Evolutionary conservation across 176 grass and related monocot species (phyloP), one percentile per base, ranked within the genome.

Genomic region (Oryza nivara): DNA sequence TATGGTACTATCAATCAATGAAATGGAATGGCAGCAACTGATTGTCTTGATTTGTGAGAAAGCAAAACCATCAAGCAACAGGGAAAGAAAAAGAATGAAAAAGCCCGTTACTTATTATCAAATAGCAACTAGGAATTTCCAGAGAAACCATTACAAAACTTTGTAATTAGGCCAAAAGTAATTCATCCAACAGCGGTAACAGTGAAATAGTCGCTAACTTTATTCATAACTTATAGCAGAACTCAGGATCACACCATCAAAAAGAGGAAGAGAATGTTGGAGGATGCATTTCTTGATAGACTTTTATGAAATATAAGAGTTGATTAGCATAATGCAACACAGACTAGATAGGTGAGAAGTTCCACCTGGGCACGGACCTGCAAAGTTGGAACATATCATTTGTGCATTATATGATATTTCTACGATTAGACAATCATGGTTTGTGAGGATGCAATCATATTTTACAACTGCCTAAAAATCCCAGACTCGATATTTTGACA

Each of bases 41-140:
- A 26, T 11, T 22, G 67, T 77, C 48, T 69, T 72, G n/a, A 72
- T 65, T 3, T 49, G 43, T 34, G 72, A 78, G 86, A 72, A 83
- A 78, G 54, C 11, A 88, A 72, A 66, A 54, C 25, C n/a, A 83
- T 30, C 13, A 65, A 38, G 56, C 9, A 56, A 56, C 17, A 2
- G 65, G 12, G 26, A 70, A 77, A 19, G 5, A 76, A 25, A 76
- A 63, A 9, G 17, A 9, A 44, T 44, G 41, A 8, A 34, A 34
- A 65, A 26, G 17, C 63, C 45, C 20, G 76, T 32, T 2, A 32
- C 30, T 32, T 61, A 61, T 61, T 22, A 2, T 61, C 56, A 61
- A 19, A 38, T 35, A 77, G 35, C 20, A 11, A 43, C 35, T 34
- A 12, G 19, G 40, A 7, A 43, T 78, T 56, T 56, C 16, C 9